Evolutionary conservation across 805 yeast species (phyloP).

Genomic region (Saitoella complicata): DNA sequence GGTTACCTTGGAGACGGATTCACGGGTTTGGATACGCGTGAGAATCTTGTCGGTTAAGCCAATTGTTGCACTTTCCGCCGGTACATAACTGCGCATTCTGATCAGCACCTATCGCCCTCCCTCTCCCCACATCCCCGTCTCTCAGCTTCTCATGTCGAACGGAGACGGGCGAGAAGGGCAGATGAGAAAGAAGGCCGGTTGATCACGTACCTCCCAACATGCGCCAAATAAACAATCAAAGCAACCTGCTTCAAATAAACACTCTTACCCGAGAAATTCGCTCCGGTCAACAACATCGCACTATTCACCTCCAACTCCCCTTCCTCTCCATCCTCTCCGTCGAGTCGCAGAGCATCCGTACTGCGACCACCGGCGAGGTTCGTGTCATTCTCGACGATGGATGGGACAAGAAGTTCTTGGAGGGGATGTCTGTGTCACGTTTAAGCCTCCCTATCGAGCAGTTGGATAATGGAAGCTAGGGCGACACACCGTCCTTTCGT

Average conservation of each 20-base stretch:
- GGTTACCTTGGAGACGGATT: constrained; percentile 22
- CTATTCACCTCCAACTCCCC: constrained; percentile 18
- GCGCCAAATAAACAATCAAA: constrained; percentile 32
- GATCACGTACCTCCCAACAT: constrained; percentile 28
- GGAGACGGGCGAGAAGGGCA: too few species aligned
- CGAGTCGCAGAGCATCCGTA: background rate
- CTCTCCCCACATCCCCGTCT: too few species aligned
- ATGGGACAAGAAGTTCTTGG: constrained; percentile 25
- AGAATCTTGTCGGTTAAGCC: constrained; percentile 33
- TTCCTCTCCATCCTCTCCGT: constrained; percentile 6
- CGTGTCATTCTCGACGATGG: constrained; percentile 31
- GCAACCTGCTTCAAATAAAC: constrained; percentile 35
- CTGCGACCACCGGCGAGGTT: constrained; percentile 16
- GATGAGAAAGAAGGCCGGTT: too few species aligned
- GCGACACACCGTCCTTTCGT: constrained; percentile 20
- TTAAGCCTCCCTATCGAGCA: background rate
- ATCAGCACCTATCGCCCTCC: too few species aligned
- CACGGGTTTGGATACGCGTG: constrained; percentile 30
- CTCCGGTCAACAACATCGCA: constrained; percentile 31
- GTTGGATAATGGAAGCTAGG: background rate
- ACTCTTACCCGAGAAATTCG: constrained; percentile 38
- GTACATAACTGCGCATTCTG: constrained; percentile 23
- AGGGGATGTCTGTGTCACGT: constrained; percentile 27
- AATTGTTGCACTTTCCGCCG: constrained; percentile 30
- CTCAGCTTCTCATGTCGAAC: too few species aligned